Base-by-base conservation (phyloP, 2,329 filamentous ascomycete species). In the Fusarium goolgardi region DNA sequence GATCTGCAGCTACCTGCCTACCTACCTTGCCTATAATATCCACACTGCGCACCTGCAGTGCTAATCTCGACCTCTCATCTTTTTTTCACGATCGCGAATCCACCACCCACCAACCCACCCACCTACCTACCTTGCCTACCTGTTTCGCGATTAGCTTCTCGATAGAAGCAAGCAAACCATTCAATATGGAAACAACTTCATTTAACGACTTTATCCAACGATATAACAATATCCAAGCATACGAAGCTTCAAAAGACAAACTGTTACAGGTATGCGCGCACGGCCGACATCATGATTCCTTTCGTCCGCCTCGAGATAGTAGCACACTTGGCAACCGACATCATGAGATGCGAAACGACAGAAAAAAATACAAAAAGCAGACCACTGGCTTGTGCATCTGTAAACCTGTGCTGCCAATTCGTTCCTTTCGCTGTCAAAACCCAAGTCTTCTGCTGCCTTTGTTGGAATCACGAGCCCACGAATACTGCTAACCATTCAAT, bases 171-270 rank as follows among this genome's bases (percentile, higher is more conserved):
- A 35, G 20, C 41, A 49, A 44, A 53, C 23, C 51, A 32, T 61
- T 49, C 55, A 74, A 51, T 46, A 78, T 76, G 70, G 60, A 74
- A 15, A 60, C 71, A 35, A 67, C 67, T 34, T 71, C 73, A 34
- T 75, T 84, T 43, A 75, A 81, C 75, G 80, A 82, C 46, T 85
- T 87, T 69, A 73, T 84, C 63, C 75, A 80, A 47, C 80, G 85
- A 11, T 86, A 82, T 69, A 79, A 81, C 45, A 70, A 75, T 37
- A 75, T 86, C 45, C 80, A 82, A 61, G 51, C 69, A 6, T 79
- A 82, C 37, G 78, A 79, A 49, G 78, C 82, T 37, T 76, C 72
- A 16, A 81, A 75, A 43, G 80, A 85, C 56, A 74, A 79, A 41
- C 73, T 87, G 64, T 81, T 86, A 57, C 82, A 83, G 79, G 85